Evolutionary conservation across 2,329 filamentous ascomycete genomes (phyloP), one percentile per base, ranked within the genome.

Genomic region (Xylaria sp.): DNA sequence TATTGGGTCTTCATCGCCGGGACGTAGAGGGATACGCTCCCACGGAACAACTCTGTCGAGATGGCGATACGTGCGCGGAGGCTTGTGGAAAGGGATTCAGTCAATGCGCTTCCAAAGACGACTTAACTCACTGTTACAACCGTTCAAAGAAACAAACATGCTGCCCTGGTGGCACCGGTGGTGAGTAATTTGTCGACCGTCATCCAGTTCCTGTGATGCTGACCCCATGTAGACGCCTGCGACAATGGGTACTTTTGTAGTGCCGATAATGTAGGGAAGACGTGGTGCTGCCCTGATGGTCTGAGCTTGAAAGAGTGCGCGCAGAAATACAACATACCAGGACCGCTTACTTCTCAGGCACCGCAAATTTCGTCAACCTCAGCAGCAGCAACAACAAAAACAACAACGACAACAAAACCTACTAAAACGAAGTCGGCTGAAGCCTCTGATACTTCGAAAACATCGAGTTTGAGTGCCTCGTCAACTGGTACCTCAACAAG

Each of bases 231-330:
- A 89, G 87, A 88, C 78, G 87, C 88, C 36, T 91, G 89, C 77
- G 84, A 87, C 36, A 77, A 79, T 18, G 87, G 86, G 58, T 91
- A 86, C 81, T 90, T 86, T 82, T 91, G 89, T 81, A 84, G 86
- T n/a, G 81, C 84, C 72, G 84, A 89, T 75, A 76, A 78, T 60
- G 73, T 77, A 52, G 78, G 79, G 62, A 80, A 83, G 65, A 89
- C 88, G 39, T 85, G 85, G 81, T 91, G 89, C 82, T 91, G 89
- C 79, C 87, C 87, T 48, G 79, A 89, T 50, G 82, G 80, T 68
- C 81, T 86, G 82, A 81, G 83, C 69, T 81, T 89, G 57, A 78
- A 78, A 30, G 78, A 84, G 53, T 91, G 89, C 78, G 88, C 88
- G 64, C 78, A 80, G 60, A 81, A 80, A 34, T 85, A 84, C 72